Evolutionary conservation across 176 grass and related monocot species (phyloP).

Genomic region (Stipa capillata): DNA sequence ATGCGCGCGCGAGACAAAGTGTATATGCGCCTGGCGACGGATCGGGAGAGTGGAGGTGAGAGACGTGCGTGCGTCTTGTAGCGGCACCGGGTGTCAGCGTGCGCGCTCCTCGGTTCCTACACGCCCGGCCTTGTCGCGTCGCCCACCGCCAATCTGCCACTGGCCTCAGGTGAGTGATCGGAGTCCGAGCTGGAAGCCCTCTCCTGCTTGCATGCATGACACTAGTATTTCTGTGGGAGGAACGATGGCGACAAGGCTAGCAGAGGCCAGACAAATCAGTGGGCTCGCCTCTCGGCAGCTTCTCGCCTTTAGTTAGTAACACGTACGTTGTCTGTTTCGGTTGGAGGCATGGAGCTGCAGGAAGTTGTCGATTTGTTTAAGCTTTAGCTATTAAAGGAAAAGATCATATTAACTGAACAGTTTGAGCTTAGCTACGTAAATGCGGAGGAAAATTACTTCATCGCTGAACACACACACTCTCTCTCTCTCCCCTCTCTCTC

Average conservation of each 20-base stretch:
- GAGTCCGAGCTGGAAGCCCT: not conserved
- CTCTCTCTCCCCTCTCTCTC: too few species aligned
- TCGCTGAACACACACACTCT: too few species aligned
- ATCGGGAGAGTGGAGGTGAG: not conserved
- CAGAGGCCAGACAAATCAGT: not conserved
- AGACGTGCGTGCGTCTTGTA: not conserved
- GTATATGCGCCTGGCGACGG: not conserved
- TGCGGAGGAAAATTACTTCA: too few species aligned
- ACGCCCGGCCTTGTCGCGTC: constrained; percentile 25
- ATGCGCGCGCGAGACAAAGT: not conserved
- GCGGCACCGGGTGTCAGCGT: not conserved
- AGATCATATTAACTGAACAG: too few species aligned
- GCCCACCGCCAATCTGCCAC: not conserved
- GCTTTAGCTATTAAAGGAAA: too few species aligned
- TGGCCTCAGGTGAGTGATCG: not conserved
- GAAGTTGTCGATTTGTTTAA: too few species aligned
- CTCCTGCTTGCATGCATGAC: too few species aligned
- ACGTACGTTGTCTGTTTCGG: too few species aligned
- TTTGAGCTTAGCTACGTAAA: too few species aligned
- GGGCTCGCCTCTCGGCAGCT: not conserved
- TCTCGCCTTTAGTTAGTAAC: not conserved
- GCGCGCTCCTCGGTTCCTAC: constrained; percentile 11
- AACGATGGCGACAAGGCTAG: not conserved
- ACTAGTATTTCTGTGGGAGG: not conserved
- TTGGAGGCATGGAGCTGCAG: too few species aligned